Percentiles rank a stretch among this genome's conserved stretches.
phyloP scores from a whole-genome alignment of 2,329 filamentous ascomycete genomes.

The Apiospora malaysiana region DNA sequence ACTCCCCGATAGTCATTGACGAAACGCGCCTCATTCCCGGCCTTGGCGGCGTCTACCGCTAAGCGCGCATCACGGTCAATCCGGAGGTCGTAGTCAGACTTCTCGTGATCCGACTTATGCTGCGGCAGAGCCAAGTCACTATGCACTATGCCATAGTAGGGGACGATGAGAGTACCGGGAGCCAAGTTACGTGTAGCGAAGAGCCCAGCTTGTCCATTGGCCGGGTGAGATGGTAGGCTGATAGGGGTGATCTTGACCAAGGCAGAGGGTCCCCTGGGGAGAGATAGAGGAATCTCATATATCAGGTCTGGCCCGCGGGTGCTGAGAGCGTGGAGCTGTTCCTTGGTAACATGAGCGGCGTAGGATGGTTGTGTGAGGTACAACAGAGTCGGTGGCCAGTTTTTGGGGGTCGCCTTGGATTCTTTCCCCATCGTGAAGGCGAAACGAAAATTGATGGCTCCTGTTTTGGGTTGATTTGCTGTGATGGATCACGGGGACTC shows the following conservation, averaged over 20 bases:
- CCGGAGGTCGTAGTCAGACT: conserved; percentile 69
- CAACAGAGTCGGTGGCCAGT: conserved; percentile 61
- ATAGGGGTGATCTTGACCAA: conserved; percentile 62
- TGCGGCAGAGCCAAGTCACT: conserved; percentile 36
- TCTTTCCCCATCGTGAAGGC: conserved; percentile 35
- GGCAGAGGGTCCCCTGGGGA: conserved; percentile 49
- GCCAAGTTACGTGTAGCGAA: conserved; percentile 61
- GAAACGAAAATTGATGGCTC: background rate
- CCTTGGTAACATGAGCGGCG: conserved; percentile 50
- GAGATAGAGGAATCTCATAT: conserved; percentile 41
- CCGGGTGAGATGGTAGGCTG: conserved; percentile 57
- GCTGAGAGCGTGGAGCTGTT: conserved; percentile 48
- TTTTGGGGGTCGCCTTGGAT: conserved; percentile 49
- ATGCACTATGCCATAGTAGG: conserved; percentile 67
- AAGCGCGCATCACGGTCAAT: conserved; percentile 61
- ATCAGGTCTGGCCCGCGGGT: conserved; percentile 37
- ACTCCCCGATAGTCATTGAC: conserved; percentile 72
- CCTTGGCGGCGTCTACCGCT: conserved; percentile 63
- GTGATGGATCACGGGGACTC: background rate
- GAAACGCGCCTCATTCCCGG: conserved; percentile 69
- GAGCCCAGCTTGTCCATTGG: conserved; percentile 63
- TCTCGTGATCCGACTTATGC: conserved; percentile 42
- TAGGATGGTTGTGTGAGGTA: conserved; percentile 60
- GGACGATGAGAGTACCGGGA: conserved; percentile 63
- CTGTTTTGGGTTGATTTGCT: background rate